Conservation (phyloP, 1,284 basidiomycete species). For the Mrakiaceae sp. region DNA sequence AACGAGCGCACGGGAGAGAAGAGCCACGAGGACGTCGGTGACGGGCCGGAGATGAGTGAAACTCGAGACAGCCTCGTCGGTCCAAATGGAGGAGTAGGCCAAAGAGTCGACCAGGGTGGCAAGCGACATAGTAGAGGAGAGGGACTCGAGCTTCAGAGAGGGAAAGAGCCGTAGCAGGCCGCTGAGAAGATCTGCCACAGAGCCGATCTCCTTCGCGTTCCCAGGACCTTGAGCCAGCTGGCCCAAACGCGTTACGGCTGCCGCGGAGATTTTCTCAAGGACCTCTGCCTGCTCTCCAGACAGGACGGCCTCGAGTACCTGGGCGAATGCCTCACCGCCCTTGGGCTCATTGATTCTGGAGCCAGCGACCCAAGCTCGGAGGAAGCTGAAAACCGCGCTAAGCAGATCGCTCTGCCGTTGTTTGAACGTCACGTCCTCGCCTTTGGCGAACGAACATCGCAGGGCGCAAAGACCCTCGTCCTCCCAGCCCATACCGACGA, state of each 20-base stretch:
- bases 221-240: neutral
- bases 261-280: conserved; percentile 2
- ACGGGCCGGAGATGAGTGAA: conserved; percentile 1
- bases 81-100: neutral
- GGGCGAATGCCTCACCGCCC: conserved; percentile 42
- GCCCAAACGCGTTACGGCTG: neutral
- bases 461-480: conserved; percentile 41
- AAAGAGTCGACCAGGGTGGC: neutral
- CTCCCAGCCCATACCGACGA: conserved; percentile 62
- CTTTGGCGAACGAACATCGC: too few species aligned
- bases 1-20: neutral
- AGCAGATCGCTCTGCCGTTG: conserved; percentile 43
- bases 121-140: neutral
- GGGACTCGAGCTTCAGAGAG: neutral
- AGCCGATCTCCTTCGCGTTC: neutral
- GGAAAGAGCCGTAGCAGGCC: conserved; percentile 1
- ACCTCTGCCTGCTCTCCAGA: conserved; percentile 22
- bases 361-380: conserved; percentile 58
- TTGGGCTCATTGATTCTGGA: conserved; percentile 54
- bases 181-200: neutral
- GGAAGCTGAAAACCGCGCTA: conserved; percentile 29
- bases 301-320: conserved; percentile 23
- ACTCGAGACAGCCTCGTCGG: neutral
- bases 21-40: conserved; percentile 5
- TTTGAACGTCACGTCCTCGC: conserved; percentile 4